These are phyloP conservation scores for Brassica napus DNA, from an alignment of 345 rosid genomes.

Conservation along the genomic window DNA sequence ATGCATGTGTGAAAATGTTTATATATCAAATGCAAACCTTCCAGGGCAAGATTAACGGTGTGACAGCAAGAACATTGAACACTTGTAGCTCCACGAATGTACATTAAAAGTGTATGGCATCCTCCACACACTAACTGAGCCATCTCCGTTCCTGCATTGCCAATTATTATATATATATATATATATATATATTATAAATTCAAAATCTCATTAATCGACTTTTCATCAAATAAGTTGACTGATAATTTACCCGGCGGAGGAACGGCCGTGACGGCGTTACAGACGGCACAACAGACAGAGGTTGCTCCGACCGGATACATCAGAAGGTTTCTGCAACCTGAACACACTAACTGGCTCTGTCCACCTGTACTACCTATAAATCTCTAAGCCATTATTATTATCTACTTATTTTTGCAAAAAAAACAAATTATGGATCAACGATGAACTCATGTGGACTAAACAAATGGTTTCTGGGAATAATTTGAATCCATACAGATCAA, in stretches of 20 bases:
- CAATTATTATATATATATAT: background rate
- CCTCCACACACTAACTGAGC: conserved; percentile 98
- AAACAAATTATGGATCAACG: background rate
- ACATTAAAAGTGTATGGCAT: conserved; percentile 93
- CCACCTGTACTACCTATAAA: conserved; percentile 47
- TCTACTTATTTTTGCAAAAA: background rate
- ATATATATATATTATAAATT: background rate
- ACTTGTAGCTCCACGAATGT: conserved; percentile 96
- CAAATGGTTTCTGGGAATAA: conserved; percentile 6
- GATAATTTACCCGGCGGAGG: conserved; percentile 77
- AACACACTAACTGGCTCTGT: conserved; percentile 93
- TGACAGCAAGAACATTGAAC: conserved; percentile 98
- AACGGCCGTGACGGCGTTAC: conserved; percentile 95
- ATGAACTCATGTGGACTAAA: conserved; percentile 6
- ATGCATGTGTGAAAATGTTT: conserved; percentile 16
- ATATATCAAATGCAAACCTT: conserved; percentile 49
- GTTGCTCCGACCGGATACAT: conserved; percentile 93
- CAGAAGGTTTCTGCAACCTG: conserved; percentile 90
- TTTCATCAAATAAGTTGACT: background rate
- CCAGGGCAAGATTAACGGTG: conserved; percentile 88
- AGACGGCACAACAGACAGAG: conserved; percentile 97
- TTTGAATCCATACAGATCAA: background rate
- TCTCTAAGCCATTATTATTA: background rate
- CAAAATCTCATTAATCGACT: background rate
- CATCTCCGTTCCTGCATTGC: conserved; percentile 85